Evolutionary conservation across 1,284 basidiomycete species (phyloP).

Genomic region (Marasmius oreades): DNA sequence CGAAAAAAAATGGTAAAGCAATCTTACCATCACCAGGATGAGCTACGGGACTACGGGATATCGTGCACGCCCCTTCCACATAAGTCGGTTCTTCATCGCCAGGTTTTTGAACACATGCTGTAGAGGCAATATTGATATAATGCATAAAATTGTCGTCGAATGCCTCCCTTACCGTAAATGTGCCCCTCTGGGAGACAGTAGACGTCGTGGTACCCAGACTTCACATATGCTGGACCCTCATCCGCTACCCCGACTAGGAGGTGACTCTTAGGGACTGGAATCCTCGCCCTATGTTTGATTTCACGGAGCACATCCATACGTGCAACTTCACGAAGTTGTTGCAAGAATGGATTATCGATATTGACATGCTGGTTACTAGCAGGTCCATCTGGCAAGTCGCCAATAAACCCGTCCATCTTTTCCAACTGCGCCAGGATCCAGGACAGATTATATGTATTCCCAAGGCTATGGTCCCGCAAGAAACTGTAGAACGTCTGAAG

Average conservation of each 20-base stretch:
- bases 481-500: slow-evolving; percentile 42
- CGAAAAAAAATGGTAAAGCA: not conserved
- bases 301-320: slow-evolving; percentile 61
- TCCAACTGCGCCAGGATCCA: slow-evolving; percentile 48
- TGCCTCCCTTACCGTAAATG: slow-evolving; percentile 50
- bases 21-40: slow-evolving; percentile 68
- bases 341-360: slow-evolving; percentile 57
- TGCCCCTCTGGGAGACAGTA: slow-evolving; percentile 48
- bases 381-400: slow-evolving; percentile 34
- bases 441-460: slow-evolving; percentile 45
- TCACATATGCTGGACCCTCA: slow-evolving; percentile 61
- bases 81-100: slow-evolving; percentile 44
- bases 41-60: slow-evolving; percentile 64
- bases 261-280: slow-evolving; percentile 63
- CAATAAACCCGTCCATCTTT: slow-evolving; percentile 36
- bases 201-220: slow-evolving; percentile 46
- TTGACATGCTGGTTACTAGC: slow-evolving; percentile 25
- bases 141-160: not conserved
- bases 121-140: slow-evolving; percentile 14
- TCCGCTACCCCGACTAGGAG: slow-evolving; percentile 76
- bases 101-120: slow-evolving; percentile 54
- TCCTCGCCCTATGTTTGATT: slow-evolving; percentile 71
- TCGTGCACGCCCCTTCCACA: slow-evolving; percentile 53
- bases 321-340: slow-evolving; percentile 51
- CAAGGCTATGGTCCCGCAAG: slow-evolving; percentile 49